Evolutionary conservation across 176 grass and related monocot species (phyloP).

Genomic region (Cymbopogon citratus): DNA sequence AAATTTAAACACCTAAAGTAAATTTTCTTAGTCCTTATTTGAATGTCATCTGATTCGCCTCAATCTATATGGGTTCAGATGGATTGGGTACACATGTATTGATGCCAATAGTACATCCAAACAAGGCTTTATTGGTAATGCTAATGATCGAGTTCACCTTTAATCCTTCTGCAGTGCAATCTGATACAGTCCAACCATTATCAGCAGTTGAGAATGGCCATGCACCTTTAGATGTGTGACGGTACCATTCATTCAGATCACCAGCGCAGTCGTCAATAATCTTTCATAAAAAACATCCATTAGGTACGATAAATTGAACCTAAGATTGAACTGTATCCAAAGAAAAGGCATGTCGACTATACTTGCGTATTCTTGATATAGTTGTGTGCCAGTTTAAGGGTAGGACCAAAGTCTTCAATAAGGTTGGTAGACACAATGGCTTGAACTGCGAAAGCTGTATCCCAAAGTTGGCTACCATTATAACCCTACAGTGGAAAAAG

Average conservation of each 20-base stretch:
- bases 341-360: neutral
- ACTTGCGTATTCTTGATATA: constrained; percentile 76
- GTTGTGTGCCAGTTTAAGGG: constrained; percentile 65
- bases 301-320: neutral
- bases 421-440: constrained; percentile 68
- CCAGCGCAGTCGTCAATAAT: constrained; percentile 77
- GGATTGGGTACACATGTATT: no score
- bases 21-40: no score
- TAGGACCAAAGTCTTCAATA: constrained; percentile 52
- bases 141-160: constrained; percentile 39
- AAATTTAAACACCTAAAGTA: neutral
- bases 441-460: constrained; percentile 84
- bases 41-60: no score
- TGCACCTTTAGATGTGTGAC: constrained; percentile 98
- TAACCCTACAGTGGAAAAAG: constrained; percentile 49
- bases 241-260: constrained; percentile 73
- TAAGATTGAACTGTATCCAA: constrained; percentile 1
- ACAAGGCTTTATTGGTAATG: constrained; percentile 2
- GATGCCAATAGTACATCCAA: no score
- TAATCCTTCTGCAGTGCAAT: constrained; percentile 93
- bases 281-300: constrained; percentile 38
- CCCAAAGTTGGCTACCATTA: constrained; percentile 91
- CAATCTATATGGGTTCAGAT: no score
- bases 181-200: constrained; percentile 94
- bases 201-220: constrained; percentile 94